phyloP scores from a whole-genome alignment of 2,329 filamentous ascomycete species.

The Neospermospora avenae region DNA sequence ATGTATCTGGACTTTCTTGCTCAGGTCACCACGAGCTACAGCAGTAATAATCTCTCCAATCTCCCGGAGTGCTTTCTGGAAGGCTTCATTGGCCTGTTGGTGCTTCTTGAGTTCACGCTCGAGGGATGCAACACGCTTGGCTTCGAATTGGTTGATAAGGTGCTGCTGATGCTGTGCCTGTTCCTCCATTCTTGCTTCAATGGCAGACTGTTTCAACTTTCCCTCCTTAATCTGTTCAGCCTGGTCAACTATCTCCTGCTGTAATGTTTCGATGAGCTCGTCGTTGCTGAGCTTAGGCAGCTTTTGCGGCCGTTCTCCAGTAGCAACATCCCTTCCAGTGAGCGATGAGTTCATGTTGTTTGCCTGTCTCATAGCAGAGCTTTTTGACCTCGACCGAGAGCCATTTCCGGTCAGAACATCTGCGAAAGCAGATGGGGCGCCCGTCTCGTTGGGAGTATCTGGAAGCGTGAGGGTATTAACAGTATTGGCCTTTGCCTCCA shows the following conservation, averaged over 20 bases:
- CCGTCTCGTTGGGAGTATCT: slow-evolving; percentile 76
- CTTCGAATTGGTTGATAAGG: slow-evolving; percentile 78
- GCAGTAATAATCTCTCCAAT: slow-evolving; percentile 97
- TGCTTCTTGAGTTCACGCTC: slow-evolving; percentile 96
- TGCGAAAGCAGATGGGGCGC: slow-evolving; percentile 62
- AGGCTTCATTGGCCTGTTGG: slow-evolving; percentile 96
- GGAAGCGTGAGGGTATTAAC: slow-evolving; percentile 60
- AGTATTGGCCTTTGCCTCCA: slow-evolving; percentile 73
- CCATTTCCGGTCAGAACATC: slow-evolving; percentile 43
- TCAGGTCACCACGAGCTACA: slow-evolving; percentile 90
- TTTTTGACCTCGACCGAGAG: slow-evolving; percentile 36
- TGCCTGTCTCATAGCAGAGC: slow-evolving; percentile 40
- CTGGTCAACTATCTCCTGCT: slow-evolving; percentile 90
- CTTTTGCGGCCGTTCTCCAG: slow-evolving; percentile 31
- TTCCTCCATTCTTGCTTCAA: slow-evolving; percentile 80
- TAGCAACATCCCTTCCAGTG: slow-evolving; percentile 29
- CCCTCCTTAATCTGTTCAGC: slow-evolving; percentile 90
- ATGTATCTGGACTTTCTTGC: slow-evolving; percentile 95
- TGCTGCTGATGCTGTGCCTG: slow-evolving; percentile 83
- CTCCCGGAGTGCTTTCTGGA: slow-evolving; percentile 94
- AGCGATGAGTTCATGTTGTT: slow-evolving; percentile 33
- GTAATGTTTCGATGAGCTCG: slow-evolving; percentile 80
- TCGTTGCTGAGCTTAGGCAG: slow-evolving; percentile 63
- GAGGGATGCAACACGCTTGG: slow-evolving; percentile 81
- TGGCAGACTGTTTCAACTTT: slow-evolving; percentile 78